Evolutionary conservation across 2,329 filamentous ascomycete genomes (phyloP).

Genomic region (Aureobasidium sp.): DNA sequence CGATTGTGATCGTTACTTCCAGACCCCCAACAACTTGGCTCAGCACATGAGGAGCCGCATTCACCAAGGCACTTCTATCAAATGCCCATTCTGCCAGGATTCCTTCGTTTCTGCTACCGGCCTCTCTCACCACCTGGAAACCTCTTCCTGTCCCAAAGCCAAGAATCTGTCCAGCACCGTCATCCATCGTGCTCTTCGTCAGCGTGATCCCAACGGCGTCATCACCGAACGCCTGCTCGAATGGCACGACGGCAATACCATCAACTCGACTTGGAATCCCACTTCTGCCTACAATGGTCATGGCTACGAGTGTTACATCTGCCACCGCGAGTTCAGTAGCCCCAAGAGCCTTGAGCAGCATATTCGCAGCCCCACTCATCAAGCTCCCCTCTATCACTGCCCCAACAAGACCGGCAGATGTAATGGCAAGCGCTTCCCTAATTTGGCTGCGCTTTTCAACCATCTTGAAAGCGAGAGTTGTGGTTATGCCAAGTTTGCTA

Average conservation of each 20-base stretch:
- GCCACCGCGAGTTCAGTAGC: conserved; percentile 38
- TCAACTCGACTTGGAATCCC: conserved; percentile 33
- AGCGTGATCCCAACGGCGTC: conserved; percentile 40
- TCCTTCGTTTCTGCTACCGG: conserved; percentile 28
- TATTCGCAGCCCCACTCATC: background rate
- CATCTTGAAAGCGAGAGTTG: conserved; percentile 43
- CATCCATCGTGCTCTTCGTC: conserved; percentile 42
- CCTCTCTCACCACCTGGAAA: background rate
- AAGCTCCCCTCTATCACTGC: conserved; percentile 35
- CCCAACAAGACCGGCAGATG: conserved; percentile 26
- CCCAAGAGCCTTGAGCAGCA: background rate
- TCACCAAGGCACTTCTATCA: conserved; percentile 41
- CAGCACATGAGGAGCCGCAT: conserved; percentile 50
- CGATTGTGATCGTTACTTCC: conserved; percentile 27
- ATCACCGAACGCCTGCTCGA: conserved; percentile 49
- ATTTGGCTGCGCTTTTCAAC: conserved; percentile 37
- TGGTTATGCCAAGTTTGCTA: conserved; percentile 31
- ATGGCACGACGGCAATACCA: conserved; percentile 31
- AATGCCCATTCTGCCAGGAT: conserved; percentile 51
- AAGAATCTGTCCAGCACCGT: conserved; percentile 40
- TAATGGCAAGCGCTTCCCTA: conserved; percentile 30
- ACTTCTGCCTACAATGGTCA: conserved; percentile 39
- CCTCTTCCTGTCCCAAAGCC: background rate
- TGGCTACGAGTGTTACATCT: conserved; percentile 50
- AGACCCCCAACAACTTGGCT: conserved; percentile 26